Evolutionary conservation across 345 rosid species (phyloP).

Genomic region (Gossypioides kirkii): DNA sequence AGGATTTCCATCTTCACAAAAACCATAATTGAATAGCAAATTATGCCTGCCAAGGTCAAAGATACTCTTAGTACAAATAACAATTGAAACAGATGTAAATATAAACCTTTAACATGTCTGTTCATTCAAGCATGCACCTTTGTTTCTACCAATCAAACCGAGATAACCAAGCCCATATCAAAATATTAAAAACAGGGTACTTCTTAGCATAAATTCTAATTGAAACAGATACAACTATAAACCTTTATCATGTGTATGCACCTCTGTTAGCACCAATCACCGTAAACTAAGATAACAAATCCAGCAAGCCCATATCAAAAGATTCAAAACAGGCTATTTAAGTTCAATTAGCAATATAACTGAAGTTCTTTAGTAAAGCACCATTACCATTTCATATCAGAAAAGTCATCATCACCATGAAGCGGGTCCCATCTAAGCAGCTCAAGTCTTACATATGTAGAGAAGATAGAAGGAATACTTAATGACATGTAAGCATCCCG

Average conservation of each 20-base stretch:
- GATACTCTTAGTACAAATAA: conserved; percentile 15
- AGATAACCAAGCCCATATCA: neutral
- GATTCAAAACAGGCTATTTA: neutral
- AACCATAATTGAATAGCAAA: conserved; percentile 73
- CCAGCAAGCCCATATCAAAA: neutral
- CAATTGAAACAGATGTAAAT: neutral
- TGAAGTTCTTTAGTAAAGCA: neutral
- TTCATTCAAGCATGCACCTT: neutral
- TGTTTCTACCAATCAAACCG: neutral
- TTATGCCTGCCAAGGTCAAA: conserved; percentile 59
- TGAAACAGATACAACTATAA: neutral
- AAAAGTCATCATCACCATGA: conserved; percentile 66
- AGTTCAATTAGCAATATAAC: neutral
- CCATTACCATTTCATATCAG: conserved; percentile 76
- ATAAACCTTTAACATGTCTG: neutral
- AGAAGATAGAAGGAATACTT: conserved; percentile 79
- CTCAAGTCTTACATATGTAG: conserved; percentile 89
- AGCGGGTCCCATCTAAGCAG: conserved; percentile 94
- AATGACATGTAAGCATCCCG: conserved; percentile 90
- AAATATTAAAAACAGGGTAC: neutral
- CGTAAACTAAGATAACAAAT: neutral
- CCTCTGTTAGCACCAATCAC: neutral
- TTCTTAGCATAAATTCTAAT: conserved; percentile 14
- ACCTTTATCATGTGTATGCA: neutral
- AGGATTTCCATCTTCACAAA: conserved; percentile 61